Evolutionary conservation across 2,329 filamentous ascomycete species (phyloP), one percentile per base, ranked within the genome.

Genomic region (Arthrobotrys conoides): DNA sequence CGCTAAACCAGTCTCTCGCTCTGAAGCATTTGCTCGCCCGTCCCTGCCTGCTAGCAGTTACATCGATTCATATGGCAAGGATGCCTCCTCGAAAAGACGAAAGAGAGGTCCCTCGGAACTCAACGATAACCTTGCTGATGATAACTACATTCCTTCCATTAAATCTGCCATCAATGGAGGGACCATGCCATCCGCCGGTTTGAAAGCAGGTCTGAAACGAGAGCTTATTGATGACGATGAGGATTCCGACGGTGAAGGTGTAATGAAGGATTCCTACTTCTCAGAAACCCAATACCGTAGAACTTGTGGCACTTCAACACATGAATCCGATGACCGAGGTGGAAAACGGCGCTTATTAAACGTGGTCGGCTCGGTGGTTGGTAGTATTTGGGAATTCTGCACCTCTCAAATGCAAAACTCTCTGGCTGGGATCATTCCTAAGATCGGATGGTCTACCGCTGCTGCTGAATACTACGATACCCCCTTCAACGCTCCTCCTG

Each of bases 351-450:
- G 73, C 36, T 53, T 78, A 41, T 55, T 78, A 44, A 72, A 78
- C 63, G 73, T 78, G 22, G 73, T 78, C 20, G 73, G 73, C 22
- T 78, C 73, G 73, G 73, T 78, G 63, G 73, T 78, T 71, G 73
- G 73, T 27, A 72, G 67, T 63, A 72, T 78, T 55, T 78, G 73
- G 73, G 73, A 78, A 78, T 78, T 78, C 59, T 78, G 73, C 44
- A 78, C 67, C 46, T 78, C 73, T 6, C 73, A 78, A 53, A 72
- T 72, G 67, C 73, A 71, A 53, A 78, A 72, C 64, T 71, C 73
- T 41, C 68, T 78, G 59, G 67, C 73, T 78, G 68, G 73, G 20
- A 72, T 72, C 68, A 71, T 78, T 72, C 73, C 68, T 53, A 72
- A 78, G 67, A 67, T 78, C 30, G 67, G 72, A 71, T 78, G 73